These are phyloP conservation scores for Cladosporium sp. DNA, from an alignment of 2,329 filamentous ascomycete genomes.

Conservation along the genomic window DNA sequence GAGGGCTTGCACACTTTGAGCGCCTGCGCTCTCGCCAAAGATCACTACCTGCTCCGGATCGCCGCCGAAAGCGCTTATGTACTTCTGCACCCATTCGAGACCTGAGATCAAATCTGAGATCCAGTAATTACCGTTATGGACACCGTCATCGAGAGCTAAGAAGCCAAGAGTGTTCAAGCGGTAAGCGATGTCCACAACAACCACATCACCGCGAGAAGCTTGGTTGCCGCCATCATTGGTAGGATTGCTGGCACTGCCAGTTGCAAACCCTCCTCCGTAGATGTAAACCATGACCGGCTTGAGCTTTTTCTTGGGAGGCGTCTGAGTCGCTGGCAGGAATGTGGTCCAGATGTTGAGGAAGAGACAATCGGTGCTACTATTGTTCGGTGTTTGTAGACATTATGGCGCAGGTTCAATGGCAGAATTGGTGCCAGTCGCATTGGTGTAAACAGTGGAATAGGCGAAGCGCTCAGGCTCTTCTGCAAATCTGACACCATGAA, in stretches of 20 bases:
- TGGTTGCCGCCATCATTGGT: constrained; percentile 50
- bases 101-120: constrained; percentile 50
- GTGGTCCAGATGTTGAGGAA: constrained; percentile 45
- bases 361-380: constrained; percentile 37
- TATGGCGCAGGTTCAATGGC: constrained; percentile 23
- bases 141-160: constrained; percentile 41
- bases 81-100: constrained; percentile 27
- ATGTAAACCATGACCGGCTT: constrained; percentile 52
- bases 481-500: constrained; percentile 25
- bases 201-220: constrained; percentile 47
- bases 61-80: constrained; percentile 21
- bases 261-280: constrained; percentile 46
- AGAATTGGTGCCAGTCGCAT: constrained; percentile 20
- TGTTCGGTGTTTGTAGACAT: constrained; percentile 22
- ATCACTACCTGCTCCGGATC: constrained; percentile 18
- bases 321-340: constrained; percentile 30
- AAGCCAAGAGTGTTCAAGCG: constrained; percentile 39
- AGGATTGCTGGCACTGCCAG: constrained; percentile 45
- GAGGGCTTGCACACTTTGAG: constrained; percentile 47
- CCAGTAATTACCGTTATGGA: constrained; percentile 52
- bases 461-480: constrained; percentile 26
- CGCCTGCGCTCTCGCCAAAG: constrained; percentile 46
- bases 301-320: constrained; percentile 30
- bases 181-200: constrained; percentile 48
- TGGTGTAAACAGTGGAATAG: constrained; percentile 22